Evolutionary conservation across 352 stramenopile genomes (phyloP).

Genomic region (Phytophthora meadii): DNA sequence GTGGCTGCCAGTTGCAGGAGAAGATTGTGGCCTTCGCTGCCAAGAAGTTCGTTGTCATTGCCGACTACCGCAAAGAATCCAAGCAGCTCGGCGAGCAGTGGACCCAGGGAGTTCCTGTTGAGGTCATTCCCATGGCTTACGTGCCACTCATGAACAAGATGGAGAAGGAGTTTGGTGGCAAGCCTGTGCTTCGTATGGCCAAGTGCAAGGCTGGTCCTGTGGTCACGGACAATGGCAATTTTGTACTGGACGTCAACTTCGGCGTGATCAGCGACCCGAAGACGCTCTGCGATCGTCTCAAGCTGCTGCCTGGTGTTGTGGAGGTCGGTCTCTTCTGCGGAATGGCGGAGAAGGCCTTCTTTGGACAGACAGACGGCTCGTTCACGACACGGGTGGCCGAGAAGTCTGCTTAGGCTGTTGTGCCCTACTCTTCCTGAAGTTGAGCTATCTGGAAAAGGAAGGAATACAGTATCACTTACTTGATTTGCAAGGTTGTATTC

Average conservation of each 20-base stretch:
- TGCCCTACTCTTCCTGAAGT: constrained; percentile 1
- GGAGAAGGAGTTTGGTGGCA: constrained; percentile 55
- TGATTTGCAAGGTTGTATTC: constrained; percentile 19
- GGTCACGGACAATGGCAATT: constrained; percentile 97
- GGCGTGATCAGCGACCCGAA: constrained; percentile 74
- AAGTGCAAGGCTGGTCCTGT: constrained; percentile 95
- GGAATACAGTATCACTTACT: constrained; percentile 18
- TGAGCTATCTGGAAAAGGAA: not conserved
- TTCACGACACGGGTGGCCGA: constrained; percentile 68
- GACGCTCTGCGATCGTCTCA: constrained; percentile 70
- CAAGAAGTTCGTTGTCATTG: constrained; percentile 98
- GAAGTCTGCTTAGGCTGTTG: constrained; percentile 27
- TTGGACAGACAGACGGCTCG: constrained; percentile 85
- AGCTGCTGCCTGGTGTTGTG: constrained; percentile 87
- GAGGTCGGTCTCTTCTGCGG: constrained; percentile 89
- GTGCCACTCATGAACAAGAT: constrained; percentile 92
- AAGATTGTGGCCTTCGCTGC: constrained; percentile 94
- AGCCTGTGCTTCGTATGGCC: constrained; percentile 81
- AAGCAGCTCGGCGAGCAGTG: constrained; percentile 86
- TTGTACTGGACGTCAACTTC: constrained; percentile 91
- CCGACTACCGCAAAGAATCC: constrained; percentile 94
- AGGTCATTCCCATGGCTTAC: constrained; percentile 98
- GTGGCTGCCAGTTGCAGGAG: constrained; percentile 95
- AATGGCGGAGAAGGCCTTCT: constrained; percentile 91
- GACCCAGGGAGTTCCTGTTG: constrained; percentile 94